These are phyloP conservation scores for Mycena rosella DNA, from an alignment of 768 basidiomycete genomes.

Conservation along the genomic window DNA sequence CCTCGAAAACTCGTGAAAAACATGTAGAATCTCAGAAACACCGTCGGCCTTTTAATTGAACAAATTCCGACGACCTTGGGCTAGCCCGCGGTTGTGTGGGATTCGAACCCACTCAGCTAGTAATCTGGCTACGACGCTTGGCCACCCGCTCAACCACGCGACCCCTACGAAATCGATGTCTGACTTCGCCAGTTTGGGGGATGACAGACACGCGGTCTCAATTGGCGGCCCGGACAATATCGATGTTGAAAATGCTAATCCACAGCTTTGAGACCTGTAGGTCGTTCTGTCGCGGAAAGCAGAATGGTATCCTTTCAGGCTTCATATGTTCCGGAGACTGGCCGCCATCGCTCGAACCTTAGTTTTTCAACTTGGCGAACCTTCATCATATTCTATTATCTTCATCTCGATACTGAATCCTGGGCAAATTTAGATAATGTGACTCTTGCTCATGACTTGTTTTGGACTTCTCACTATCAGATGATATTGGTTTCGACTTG, in stretches of 20 bases:
- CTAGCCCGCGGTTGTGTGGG: too few relatives aligned
- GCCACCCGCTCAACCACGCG: conserved; percentile 11
- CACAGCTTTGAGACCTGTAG: background rate
- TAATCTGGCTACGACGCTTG: conserved; percentile 1
- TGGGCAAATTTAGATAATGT: conserved; percentile 11
- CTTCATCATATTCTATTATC: conserved; percentile 7
- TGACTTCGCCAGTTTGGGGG: conserved; percentile 1
- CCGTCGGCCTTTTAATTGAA: too few relatives aligned
- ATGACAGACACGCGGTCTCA: conserved; percentile 11
- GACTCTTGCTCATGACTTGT: conserved; percentile 12
- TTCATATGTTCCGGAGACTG: conserved; percentile 1
- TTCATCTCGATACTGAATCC: conserved; percentile 9
- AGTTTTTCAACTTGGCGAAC: conserved; percentile 19
- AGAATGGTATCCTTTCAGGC: background rate
- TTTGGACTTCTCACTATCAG: conserved; percentile 13
- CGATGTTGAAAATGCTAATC: background rate
- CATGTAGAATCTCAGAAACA: too few relatives aligned
- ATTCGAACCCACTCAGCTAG: background rate
- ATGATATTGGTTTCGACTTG: conserved; percentile 12
- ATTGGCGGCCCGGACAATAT: conserved; percentile 10
- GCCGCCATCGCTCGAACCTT: conserved; percentile 2
- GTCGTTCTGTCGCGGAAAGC: background rate
- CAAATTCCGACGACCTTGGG: too few relatives aligned
- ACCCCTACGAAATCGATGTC: conserved; percentile 11
- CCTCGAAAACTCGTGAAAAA: too few relatives aligned